Evolutionary conservation across 495 filamentous ascomycete genomes (phyloP).

Genomic region (Penicillium odoratum): DNA sequence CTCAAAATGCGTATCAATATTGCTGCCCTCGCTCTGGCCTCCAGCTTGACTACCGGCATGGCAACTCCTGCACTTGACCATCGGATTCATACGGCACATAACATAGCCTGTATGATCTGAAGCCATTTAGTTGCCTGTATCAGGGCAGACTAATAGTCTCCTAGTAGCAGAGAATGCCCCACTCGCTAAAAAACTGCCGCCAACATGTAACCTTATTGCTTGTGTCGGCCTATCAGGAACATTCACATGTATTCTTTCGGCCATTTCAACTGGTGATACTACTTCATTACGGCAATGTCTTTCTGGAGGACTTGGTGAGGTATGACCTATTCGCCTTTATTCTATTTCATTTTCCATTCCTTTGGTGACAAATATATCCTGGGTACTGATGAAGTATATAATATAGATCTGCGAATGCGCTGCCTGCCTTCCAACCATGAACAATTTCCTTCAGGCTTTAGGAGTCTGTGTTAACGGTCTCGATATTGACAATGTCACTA

Average conservation of each 20-base stretch:
- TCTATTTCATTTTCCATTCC: not conserved
- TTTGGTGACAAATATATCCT: not conserved
- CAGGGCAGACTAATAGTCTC: not conserved
- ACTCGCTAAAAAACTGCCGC: conserved; percentile 15
- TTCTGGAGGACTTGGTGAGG: conserved; percentile 18
- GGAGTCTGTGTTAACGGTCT: conserved; percentile 19
- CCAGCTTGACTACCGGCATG: conserved; percentile 8
- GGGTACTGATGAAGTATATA: not conserved
- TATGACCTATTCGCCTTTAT: conserved; percentile 8
- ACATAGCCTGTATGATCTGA: conserved; percentile 6
- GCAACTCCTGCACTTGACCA: conserved; percentile 3
- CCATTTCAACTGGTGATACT: conserved; percentile 16
- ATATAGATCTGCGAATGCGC: conserved; percentile 27
- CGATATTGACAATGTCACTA: not conserved
- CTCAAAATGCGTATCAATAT: conserved; percentile 18
- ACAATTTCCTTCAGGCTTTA: conserved; percentile 18
- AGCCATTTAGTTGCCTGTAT: not conserved
- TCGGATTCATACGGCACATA: not conserved
- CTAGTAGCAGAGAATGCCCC: conserved; percentile 19
- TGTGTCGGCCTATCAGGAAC: conserved; percentile 23
- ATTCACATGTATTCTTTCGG: conserved; percentile 21
- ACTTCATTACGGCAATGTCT: conserved; percentile 23
- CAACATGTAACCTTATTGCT: conserved; percentile 21
- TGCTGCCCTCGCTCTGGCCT: conserved; percentile 11
- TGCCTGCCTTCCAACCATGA: conserved; percentile 20